Base-by-base conservation (phyloP, 2,329 filamentous ascomycete species). In the Tolypocladium sp. region DNA sequence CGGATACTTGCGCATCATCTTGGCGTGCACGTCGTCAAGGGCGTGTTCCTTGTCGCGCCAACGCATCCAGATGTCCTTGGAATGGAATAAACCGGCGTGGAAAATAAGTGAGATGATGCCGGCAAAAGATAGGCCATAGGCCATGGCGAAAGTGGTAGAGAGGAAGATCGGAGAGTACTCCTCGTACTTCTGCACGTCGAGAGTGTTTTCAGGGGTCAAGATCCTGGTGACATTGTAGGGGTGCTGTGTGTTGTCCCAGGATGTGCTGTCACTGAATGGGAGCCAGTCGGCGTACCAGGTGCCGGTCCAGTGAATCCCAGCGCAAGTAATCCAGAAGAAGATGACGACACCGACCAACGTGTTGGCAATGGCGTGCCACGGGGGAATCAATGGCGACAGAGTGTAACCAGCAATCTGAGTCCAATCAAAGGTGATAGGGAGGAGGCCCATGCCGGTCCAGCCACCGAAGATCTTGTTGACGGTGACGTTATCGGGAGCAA, bases 381-480 rank as follows among this genome's bases (percentile, higher is more conserved):
- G 74, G 3, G 69, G 69, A 0, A 76, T 67, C 1, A 79, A 72
- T 3, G 77, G 77, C 33, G 74, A 76, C 46, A 58, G 57, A 27
- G 78, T 63, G 66, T 76, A 79, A 40, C 74, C 76, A 13, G 74
- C 73, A 57, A 79, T 68, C 58, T 66, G 67, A 1, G 67, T 70
- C 72, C 75, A 77, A 64, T 77, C 75, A 61, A 84, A 83, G 0
- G 80, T 82, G 15, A 84, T 75, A 7, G 82, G 81, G 4, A 83
- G 72, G 4, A 84, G 68, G 0, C 79, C 81, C 4, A 84, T 67
- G 1, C 82, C 82, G 2, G 79, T 81, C 63, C 73, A 77, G 8
- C 80, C 80, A 9, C 81, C 82, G 58, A 84, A 82, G 9, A 84
- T 66, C 67, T 84, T 80, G 65, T 84, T 84, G 52, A 84, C 66